Evolutionary conservation across 108 stramenopile genomes (phyloP).

Genomic region (Pseudonitzschia multiseries): DNA sequence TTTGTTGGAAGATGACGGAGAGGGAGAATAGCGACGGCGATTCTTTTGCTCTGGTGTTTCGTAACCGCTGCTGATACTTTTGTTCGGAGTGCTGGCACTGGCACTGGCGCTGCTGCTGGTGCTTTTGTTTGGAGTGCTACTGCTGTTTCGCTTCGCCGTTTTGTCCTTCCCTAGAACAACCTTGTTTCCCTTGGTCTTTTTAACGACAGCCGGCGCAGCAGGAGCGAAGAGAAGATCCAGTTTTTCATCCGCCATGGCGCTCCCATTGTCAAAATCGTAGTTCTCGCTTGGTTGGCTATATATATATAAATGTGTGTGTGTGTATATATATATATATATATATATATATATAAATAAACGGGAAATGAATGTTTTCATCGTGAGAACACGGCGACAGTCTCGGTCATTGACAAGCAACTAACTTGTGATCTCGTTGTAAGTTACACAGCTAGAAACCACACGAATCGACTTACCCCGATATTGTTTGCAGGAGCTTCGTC

Average conservation of each 20-base stretch:
- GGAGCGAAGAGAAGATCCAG: conserved; percentile 28
- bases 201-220: conserved; percentile 24
- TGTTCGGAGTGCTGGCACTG: neutral
- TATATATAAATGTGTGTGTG: too few relatives aligned
- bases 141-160: conserved; percentile 7
- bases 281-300: conserved; percentile 29
- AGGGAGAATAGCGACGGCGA: conserved; percentile 6
- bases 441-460: neutral
- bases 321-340: too few relatives aligned
- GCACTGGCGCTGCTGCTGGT: neutral
- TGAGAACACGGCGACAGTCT: neutral
- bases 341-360: too few relatives aligned
- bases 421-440: too few relatives aligned
- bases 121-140: neutral
- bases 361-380: neutral
- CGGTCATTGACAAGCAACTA: neutral
- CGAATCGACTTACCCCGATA: conserved; percentile 41
- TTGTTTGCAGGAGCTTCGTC: conserved; percentile 37
- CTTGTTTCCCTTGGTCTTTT: conserved; percentile 30
- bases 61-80: conserved; percentile 1
- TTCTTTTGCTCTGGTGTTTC: conserved; percentile 4
- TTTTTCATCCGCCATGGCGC: conserved; percentile 13
- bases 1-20: conserved; percentile 27
- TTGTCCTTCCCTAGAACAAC: conserved; percentile 23
- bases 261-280: conserved; percentile 20